Base-by-base conservation (phyloP, 176 grass and related monocot species). In the Aegilops sharonensis region DNA sequence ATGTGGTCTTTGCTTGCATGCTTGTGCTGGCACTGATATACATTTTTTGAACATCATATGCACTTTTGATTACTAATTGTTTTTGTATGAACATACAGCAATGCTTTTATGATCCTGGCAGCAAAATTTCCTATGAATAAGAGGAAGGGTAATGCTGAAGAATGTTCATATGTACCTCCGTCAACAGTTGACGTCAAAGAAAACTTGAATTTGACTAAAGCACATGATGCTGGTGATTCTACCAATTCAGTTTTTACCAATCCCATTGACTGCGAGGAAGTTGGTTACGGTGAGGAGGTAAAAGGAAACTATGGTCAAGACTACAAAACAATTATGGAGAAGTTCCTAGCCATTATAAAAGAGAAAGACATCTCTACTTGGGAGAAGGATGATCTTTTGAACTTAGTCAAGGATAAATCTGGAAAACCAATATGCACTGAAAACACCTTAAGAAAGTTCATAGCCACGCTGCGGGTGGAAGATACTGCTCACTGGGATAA, bases 31-130 rank as follows among this genome's bases (percentile, higher is more conserved):
- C 62, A 27, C 56, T 32, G 40, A 70, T 42, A 81, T 40, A 0
- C 1, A 36, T 50, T 42, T 37, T 60, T 77, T 68, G 12, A 40
- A 56, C 31, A 78, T 78, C 2, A 4, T 25, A 4, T 74, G 47
- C 31, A 83, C 42, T 52, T 56, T 78, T 45, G 18, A 75, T 72
- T 36, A 60, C 78, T 50, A 43, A 24, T 62, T 62, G 32, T 18
- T 77, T 77, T 24, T 42, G 72, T 83, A 59, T 21, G 8, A 59
- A 59, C 20, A 59, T 8, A 43, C 73, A 90, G 89, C 67, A 72
- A 78, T 74, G 84, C 89, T 83, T 90, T 83, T 73, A 87, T 90
- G 89, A 87, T 34, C 18, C 65, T 90, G 76, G 84, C 23, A 8
- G 80, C 89, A 74, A 90, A 74, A 81, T 90, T 90, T 83, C 80